Conservation (phyloP, 306 rosid species). For the Vicia villosa region DNA sequence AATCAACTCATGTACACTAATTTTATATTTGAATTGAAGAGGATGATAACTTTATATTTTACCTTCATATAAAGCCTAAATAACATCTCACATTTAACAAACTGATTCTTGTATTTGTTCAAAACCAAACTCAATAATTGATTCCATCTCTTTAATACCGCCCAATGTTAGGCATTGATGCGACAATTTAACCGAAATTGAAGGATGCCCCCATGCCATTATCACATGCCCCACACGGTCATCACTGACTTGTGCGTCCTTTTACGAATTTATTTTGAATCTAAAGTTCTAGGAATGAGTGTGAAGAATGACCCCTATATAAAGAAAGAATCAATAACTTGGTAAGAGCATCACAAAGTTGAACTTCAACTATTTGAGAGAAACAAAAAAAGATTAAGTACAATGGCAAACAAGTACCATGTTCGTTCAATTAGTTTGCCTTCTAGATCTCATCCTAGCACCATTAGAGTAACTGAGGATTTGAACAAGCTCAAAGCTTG, state of each 20-base stretch:
- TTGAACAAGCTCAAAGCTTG: slow-evolving; percentile 17
- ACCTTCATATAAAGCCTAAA: no score
- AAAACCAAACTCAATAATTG: no score
- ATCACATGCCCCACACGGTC: slow-evolving; percentile 6
- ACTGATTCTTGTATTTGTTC: no score
- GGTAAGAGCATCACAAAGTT: not conserved
- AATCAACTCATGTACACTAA: not conserved
- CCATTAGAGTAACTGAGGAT: not conserved
- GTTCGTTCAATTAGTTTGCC: slow-evolving; percentile 23
- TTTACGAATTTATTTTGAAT: not conserved
- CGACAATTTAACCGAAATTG: slow-evolving; percentile 1
- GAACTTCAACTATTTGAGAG: not conserved
- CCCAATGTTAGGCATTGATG: not conserved
- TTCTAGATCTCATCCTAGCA: slow-evolving; percentile 19
- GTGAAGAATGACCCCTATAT: not conserved
- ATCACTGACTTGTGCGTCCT: not conserved
- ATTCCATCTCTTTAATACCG: not conserved
- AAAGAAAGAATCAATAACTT: slow-evolving; percentile 1
- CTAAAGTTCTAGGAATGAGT: not conserved
- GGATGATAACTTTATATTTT: no score
- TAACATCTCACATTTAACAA: no score
- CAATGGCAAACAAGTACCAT: slow-evolving; percentile 8
- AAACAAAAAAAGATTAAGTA: not conserved
- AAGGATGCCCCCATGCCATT: not conserved
- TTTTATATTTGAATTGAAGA: slow-evolving; percentile 1